phyloP scores from a whole-genome alignment of 192 early-diverging fungal genomes.

The Coemansia sp. region DNA sequence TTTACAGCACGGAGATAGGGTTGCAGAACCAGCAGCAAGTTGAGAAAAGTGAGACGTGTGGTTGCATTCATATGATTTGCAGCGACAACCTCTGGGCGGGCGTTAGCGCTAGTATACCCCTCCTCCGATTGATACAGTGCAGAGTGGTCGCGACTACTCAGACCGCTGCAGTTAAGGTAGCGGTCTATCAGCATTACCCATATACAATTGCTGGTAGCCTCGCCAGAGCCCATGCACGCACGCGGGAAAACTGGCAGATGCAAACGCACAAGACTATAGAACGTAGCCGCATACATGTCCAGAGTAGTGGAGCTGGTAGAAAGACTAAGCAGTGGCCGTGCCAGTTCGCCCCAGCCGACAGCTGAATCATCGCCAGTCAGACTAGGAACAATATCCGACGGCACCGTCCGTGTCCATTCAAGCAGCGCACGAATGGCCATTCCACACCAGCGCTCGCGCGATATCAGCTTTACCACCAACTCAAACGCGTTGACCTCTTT shows the following conservation, averaged over 20 bases:
- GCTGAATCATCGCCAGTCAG: slow-evolving; percentile 38
- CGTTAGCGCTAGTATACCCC: slow-evolving; percentile 3
- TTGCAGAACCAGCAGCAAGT: slow-evolving; percentile 42
- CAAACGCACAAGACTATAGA: slow-evolving; percentile 46
- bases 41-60: slow-evolving; percentile 51
- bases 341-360: slow-evolving; percentile 47
- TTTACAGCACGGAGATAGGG: slow-evolving; percentile 32
- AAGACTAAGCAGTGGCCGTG: slow-evolving; percentile 44
- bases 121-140: slow-evolving; percentile 9
- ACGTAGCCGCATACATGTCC: slow-evolving; percentile 50
- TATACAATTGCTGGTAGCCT: slow-evolving; percentile 33
- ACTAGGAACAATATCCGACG: slow-evolving; percentile 44
- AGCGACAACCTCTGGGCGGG: slow-evolving; percentile 46
- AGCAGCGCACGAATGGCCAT: slow-evolving; percentile 52
- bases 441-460: slow-evolving; percentile 54
- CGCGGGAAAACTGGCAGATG: slow-evolving; percentile 43
- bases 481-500: slow-evolving; percentile 52
- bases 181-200: slow-evolving; percentile 56
- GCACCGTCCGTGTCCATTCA: slow-evolving; percentile 47
- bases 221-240: slow-evolving; percentile 47
- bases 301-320: slow-evolving; percentile 54
- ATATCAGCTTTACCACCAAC: slow-evolving; percentile 54
- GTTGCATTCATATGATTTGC: slow-evolving; percentile 53
- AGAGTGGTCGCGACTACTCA: slow-evolving; percentile 24
- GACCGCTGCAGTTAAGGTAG: slow-evolving; percentile 51